Conservation (phyloP, 2,329 filamentous ascomycete genomes). For the Colletotrichum incanum region DNA sequence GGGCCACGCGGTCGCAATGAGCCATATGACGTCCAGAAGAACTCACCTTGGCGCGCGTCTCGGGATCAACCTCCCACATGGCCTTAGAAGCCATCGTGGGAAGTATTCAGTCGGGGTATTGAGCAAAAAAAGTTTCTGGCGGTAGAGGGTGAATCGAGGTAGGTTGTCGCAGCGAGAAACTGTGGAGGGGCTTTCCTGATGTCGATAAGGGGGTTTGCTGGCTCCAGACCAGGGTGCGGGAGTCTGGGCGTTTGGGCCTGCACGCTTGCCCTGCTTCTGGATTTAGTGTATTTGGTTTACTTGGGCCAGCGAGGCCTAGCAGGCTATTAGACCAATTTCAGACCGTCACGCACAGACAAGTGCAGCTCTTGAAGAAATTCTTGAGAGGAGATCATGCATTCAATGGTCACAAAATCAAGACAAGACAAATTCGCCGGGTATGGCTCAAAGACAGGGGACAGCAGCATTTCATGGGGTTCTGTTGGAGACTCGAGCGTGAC, state of each 20-base stretch:
- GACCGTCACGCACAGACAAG: not conserved
- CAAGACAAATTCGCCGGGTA: not conserved
- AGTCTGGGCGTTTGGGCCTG: slow-evolving; percentile 31
- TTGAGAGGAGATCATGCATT: not conserved
- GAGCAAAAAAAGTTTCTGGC: slow-evolving; percentile 10
- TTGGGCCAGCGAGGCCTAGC: slow-evolving; percentile 9
- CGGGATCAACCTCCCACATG: slow-evolving; percentile 99
- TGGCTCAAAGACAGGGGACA: slow-evolving; percentile 17
- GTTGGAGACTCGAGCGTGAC: slow-evolving; percentile 28
- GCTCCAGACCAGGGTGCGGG: slow-evolving; percentile 24
- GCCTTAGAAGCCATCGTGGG: slow-evolving; percentile 76
- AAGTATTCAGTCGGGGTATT: slow-evolving; percentile 11
- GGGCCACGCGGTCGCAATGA: slow-evolving; percentile 20
- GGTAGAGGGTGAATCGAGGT: slow-evolving; percentile 8
- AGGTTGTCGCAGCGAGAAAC: slow-evolving; percentile 37
- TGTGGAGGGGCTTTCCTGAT: slow-evolving; percentile 38
- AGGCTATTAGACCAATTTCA: not conserved
- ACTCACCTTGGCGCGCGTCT: slow-evolving; percentile 92
- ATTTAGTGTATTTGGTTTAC: slow-evolving; percentile 16
- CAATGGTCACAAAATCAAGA: not conserved
- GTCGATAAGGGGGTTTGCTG: slow-evolving; percentile 40
- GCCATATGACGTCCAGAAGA: slow-evolving; percentile 14
- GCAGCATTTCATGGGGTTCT: slow-evolving; percentile 25
- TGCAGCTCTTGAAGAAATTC: not conserved
- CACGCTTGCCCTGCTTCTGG: slow-evolving; percentile 24